Percentiles rank a stretch among this genome's conserved stretches.
Conservation (phyloP, 495 filamentous ascomycete genomes). For the Elasticomyces elasticus region DNA sequence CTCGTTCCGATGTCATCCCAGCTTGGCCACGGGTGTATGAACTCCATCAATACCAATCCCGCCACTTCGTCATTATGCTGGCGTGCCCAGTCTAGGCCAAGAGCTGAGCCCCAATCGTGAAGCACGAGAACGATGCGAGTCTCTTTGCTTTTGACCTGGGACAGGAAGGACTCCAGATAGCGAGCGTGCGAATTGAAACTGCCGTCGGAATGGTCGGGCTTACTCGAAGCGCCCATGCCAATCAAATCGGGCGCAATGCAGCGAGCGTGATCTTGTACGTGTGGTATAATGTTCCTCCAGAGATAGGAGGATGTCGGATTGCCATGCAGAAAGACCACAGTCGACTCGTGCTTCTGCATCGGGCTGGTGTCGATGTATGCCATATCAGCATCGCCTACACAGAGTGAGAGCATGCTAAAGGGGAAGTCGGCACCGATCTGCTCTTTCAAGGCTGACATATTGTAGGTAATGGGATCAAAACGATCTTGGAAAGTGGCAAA, state of each 20-base stretch:
- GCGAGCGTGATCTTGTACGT: neutral
- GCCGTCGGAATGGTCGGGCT: no score
- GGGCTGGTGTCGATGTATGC: no score
- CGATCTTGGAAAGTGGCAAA: no score
- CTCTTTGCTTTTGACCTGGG: no score
- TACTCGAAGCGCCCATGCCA: neutral
- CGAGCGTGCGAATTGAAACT: no score
- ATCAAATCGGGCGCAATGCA: constrained; percentile 4
- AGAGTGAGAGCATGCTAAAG: no score
- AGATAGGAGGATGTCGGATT: constrained; percentile 3
- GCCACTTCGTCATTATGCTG: neutral
- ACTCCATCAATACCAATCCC: constrained; percentile 1
- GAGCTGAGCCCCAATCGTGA: constrained; percentile 3
- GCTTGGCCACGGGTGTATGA: neutral
- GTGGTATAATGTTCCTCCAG: neutral
- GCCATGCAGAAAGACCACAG: neutral
- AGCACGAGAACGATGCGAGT: constrained; percentile 1
- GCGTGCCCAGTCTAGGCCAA: neutral
- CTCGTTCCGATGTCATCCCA: neutral
- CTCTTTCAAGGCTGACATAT: no score
- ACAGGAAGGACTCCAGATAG: no score
- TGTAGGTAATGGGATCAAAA: no score
- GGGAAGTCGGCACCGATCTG: no score
- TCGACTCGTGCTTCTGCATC: no score
- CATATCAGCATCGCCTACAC: no score